Evolutionary conservation across 2,329 filamentous ascomycete genomes (phyloP).

Genomic region (Pseudopithomyces maydicus): DNA sequence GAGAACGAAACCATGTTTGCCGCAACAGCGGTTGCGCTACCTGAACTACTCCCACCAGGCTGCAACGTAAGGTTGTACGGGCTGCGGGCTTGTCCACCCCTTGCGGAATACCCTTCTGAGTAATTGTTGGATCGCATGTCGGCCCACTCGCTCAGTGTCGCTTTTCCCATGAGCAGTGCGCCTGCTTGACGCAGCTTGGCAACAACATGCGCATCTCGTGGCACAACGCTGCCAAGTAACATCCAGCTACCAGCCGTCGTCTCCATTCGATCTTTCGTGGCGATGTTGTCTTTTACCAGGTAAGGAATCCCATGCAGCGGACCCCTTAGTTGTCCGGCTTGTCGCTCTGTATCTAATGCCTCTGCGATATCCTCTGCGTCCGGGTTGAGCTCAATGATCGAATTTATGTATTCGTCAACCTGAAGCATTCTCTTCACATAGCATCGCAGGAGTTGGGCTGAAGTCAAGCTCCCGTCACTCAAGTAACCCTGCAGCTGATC

Average conservation of each 20-base stretch:
- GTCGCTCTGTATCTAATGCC: constrained; percentile 65
- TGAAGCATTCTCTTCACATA: constrained; percentile 65
- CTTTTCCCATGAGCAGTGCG: constrained; percentile 73
- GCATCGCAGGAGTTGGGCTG: constrained; percentile 27
- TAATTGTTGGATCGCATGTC: constrained; percentile 42
- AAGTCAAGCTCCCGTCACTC: constrained; percentile 46
- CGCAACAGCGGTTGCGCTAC: constrained; percentile 67
- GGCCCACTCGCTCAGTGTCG: constrained; percentile 75
- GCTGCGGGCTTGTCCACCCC: constrained; percentile 37
- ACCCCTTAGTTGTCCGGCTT: constrained; percentile 61
- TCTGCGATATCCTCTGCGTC: constrained; percentile 68
- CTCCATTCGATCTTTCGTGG: constrained; percentile 70
- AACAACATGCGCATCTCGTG: constrained; percentile 71
- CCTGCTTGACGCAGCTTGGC: constrained; percentile 66
- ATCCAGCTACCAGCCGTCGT: constrained; percentile 75
- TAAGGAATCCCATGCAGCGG: constrained; percentile 78
- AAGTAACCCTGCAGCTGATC: constrained; percentile 68
- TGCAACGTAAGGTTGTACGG: constrained; percentile 71
- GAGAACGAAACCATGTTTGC: constrained; percentile 68
- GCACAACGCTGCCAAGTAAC: constrained; percentile 68
- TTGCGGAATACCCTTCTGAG: constrained; percentile 38
- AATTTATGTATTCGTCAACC: constrained; percentile 67
- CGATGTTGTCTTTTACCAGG: constrained; percentile 67
- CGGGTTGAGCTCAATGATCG: constrained; percentile 72
- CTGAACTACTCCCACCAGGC: constrained; percentile 72